These are phyloP conservation scores for Clitopilus passeckerianus DNA, from an alignment of 768 basidiomycete species.

Conservation along the genomic window DNA sequence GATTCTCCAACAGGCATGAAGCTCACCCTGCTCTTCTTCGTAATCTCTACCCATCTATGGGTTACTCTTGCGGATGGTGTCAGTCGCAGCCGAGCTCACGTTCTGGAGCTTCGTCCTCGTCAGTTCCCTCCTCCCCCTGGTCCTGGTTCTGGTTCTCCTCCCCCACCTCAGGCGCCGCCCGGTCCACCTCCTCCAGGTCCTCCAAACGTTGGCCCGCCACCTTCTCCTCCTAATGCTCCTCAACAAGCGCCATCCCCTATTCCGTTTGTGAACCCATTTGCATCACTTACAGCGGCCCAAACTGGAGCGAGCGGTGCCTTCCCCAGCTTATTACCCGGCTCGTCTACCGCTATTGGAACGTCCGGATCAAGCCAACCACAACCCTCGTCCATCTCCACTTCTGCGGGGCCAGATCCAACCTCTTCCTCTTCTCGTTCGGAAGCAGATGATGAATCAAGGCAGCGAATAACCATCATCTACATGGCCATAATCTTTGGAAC, in stretches of 20 bases:
- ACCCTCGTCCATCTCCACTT: not conserved
- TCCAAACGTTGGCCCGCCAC: not conserved
- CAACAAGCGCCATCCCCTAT: not conserved
- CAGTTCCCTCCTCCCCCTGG: not conserved
- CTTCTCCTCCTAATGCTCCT: not conserved
- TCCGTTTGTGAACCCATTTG: not conserved
- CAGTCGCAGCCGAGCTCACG: no score
- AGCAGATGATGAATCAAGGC: not conserved
- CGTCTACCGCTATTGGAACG: not conserved
- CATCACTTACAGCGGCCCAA: not conserved
- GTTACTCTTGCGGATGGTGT: no score
- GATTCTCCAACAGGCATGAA: no score
- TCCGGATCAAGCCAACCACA: not conserved
- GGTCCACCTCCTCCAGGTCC: not conserved
- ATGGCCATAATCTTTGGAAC: constrained; percentile 1
- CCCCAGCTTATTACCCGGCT: not conserved
- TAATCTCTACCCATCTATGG: no score
- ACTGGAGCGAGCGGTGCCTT: not conserved
- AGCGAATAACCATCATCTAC: constrained; percentile 1
- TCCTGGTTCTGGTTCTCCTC: not conserved
- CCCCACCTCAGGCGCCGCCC: not conserved
- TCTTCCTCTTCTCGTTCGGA: not conserved
- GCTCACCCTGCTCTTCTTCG: no score
- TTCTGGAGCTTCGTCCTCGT: not conserved
- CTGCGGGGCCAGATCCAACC: not conserved